Percentiles rank a stretch among this genome's conserved stretches.
Evolutionary conservation across 306 rosid genomes (phyloP).

Genomic region (Acmispon strigosus): DNA sequence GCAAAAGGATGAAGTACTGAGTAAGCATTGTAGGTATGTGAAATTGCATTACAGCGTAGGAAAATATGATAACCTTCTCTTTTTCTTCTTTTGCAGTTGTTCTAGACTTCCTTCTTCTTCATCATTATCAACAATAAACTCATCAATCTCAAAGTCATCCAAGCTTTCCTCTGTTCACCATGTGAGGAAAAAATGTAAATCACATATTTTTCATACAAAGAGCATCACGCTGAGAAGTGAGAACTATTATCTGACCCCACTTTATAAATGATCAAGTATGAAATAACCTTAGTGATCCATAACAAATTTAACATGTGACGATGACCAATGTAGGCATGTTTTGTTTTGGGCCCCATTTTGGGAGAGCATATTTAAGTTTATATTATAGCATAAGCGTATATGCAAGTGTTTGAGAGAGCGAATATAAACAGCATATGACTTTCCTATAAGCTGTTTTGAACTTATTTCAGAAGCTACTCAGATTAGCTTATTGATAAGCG

Average conservation of each 20-base stretch:
- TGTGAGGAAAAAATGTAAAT: not conserved
- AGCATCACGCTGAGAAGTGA: not conserved
- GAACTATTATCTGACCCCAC: not conserved
- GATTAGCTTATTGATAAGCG: too few species aligned
- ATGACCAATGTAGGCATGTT: too few species aligned
- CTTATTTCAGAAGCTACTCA: too few species aligned
- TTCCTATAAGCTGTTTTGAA: too few species aligned
- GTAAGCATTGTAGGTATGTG: not conserved
- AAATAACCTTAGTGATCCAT: too few species aligned
- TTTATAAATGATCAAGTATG: not conserved
- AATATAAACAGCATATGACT: too few species aligned
- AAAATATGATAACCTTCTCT: slow-evolving; percentile 15
- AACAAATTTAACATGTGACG: too few species aligned
- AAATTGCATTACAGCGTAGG: slow-evolving; percentile 7
- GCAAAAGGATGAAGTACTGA: not conserved
- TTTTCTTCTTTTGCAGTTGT: slow-evolving; percentile 19
- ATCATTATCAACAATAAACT: slow-evolving; percentile 23
- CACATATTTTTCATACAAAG: not conserved
- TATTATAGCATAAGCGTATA: too few species aligned
- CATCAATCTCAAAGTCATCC: slow-evolving; percentile 40
- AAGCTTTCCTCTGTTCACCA: slow-evolving; percentile 28
- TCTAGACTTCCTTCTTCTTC: slow-evolving; percentile 8
- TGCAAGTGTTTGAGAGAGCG: too few species aligned
- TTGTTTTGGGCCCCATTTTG: too few species aligned
- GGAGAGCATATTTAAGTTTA: too few species aligned